Evolutionary conservation across 2,329 filamentous ascomycete genomes (phyloP).

Genomic region (Beauveria bassiana): DNA sequence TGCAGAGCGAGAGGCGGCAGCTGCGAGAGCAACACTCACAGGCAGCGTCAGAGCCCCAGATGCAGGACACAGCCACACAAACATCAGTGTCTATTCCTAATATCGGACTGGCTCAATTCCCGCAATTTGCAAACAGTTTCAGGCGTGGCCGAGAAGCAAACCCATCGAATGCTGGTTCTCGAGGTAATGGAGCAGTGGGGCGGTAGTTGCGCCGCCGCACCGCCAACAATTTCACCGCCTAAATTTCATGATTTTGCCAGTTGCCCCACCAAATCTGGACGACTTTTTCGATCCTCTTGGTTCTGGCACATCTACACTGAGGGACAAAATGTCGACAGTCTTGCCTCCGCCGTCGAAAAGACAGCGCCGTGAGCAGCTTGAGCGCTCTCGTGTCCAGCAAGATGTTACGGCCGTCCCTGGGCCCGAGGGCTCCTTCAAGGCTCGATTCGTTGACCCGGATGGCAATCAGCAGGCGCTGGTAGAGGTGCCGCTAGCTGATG

Average conservation of each 20-base stretch:
- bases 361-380: conserved; percentile 68
- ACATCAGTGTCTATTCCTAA: conserved; percentile 21
- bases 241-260: conserved; percentile 25
- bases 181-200: conserved; percentile 4
- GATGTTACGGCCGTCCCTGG: conserved; percentile 62
- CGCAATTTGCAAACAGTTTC: conserved; percentile 21
- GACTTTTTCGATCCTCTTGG: neutral
- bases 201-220: neutral
- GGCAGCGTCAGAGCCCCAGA: conserved; percentile 22
- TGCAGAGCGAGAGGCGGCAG: conserved; percentile 3
- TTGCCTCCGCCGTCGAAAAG: conserved; percentile 82
- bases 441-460: conserved; percentile 81
- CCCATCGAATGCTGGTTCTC: neutral
- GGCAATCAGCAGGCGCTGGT: conserved; percentile 62
- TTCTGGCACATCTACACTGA: neutral
- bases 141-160: conserved; percentile 22
- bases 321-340: conserved; percentile 64
- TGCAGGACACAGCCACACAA: conserved; percentile 19
- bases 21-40: conserved; percentile 15
- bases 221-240: conserved; percentile 20
- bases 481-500: conserved; percentile 73
- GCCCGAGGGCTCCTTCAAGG: conserved; percentile 68
- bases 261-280: conserved; percentile 19
- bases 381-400: conserved; percentile 66
- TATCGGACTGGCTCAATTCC: conserved; percentile 22